Evolutionary conservation across 208 protist species (phyloP), one percentile per base, ranked within the genome.

Genomic region (Perkinsela sp.): DNA sequence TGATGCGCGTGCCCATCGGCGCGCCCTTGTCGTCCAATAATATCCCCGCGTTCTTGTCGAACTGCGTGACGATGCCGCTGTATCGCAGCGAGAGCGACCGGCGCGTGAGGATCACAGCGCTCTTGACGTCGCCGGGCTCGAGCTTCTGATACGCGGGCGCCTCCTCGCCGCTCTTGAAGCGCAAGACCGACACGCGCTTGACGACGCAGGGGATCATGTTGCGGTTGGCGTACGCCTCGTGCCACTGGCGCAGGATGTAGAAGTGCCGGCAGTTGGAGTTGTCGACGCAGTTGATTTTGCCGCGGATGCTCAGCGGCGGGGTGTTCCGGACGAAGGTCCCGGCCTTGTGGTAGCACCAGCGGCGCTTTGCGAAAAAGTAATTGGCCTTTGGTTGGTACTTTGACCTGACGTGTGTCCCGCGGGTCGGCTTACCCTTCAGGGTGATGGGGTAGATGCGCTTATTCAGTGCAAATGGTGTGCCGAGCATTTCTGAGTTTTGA

Each of bases 251-350:
- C 66, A 92, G 89, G 67, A 92, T 81, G 6, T 85, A 85, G 6
- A 90, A 82, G 73, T 92, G 87, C 72, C 89, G 88, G 75, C 87
- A 92, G 76, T 88, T 89, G 31, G 87, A 90, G 77, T 92, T 92
- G 75, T 92, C 87, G 15, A 92, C 87, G 68, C 87, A 92, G 75
- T 92, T 83, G 70, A 92, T 76, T 72, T 90, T 92, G 68, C 87
- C 83, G 72, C 88, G 85, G 67, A 90, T 83, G 68, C 82, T 86
- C 32, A 92, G 77, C 15, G 84, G 83, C 40, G 40, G 40, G 40
- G 40, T 57, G 40, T 57, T 57, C 22, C 40, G 40, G 22, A 57
- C 40, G 22, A 57, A 57, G 13, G 6, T 57, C 22, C 40, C 40
- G 6, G 40, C 40, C 22, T 6, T 6, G 22, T 57, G 40, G 40